Evolutionary conservation across 164 flowering plant species (phyloP).

Genomic region (grape (Vitis vinifera)): DNA sequence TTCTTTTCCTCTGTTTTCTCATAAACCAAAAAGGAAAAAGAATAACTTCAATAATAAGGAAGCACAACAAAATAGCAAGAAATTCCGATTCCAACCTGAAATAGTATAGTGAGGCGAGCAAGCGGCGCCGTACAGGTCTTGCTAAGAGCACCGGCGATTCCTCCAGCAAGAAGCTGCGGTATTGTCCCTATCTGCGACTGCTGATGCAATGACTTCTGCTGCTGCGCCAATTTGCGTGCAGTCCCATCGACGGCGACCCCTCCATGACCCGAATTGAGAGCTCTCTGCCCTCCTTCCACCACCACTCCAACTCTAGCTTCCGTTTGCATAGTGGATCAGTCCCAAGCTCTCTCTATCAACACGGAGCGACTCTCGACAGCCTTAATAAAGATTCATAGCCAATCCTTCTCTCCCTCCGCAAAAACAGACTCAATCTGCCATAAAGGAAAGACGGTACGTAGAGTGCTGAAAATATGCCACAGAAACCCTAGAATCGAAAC

Average conservation of each 20-base stretch:
- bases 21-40: background rate
- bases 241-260: constrained; percentile 22
- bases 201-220: constrained; percentile 21
- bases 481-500: background rate
- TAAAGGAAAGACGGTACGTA: background rate
- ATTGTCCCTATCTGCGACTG: constrained; percentile 52
- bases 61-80: background rate
- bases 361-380: background rate
- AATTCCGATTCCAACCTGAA: constrained; percentile 30
- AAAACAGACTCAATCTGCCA: too few relatives aligned
- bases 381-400: too few relatives aligned
- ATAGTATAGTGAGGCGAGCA: constrained; percentile 52
- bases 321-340: constrained; percentile 37
- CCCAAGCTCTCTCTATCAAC: background rate
- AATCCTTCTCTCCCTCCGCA: too few relatives aligned
- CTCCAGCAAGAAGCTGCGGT: constrained; percentile 63
- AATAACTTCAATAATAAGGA: background rate
- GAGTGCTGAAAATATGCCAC: background rate
- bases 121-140: constrained; percentile 59
- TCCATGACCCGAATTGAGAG: constrained; percentile 17
- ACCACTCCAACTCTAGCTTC: constrained; percentile 56
- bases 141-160: constrained; percentile 50
- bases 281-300: constrained; percentile 43
- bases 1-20: too few relatives aligned
- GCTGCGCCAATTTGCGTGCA: constrained; percentile 9